Base-by-base conservation (phyloP, 1,284 basidiomycete species). In the Gomphus sp. region DNA sequence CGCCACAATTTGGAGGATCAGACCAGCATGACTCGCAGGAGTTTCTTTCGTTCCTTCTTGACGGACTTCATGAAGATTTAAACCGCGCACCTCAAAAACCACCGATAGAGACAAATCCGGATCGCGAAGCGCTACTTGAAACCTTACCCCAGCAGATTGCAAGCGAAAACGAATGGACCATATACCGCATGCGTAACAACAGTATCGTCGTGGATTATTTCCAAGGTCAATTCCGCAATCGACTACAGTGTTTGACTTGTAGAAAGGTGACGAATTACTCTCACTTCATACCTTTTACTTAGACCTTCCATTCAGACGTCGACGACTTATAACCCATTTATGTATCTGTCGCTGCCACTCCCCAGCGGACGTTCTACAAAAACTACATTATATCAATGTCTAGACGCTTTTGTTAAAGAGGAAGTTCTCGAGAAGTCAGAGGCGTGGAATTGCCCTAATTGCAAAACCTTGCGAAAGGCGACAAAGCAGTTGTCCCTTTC, bases 11-110 rank as follows among this genome's bases (percentile, higher is more conserved):
- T 70, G 82, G 84, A 31, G 93, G 93, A 0, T 84, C 88, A 12
- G 91, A 96, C 62, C 96, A 99, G 72, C 96, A 99, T 68, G 96
- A 99, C 72, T 96, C 93, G 25, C 96, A 98, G 73, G 96, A 99
- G 74, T 96, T 98, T 72, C 78, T 99, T 28, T 91, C 87, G 36
- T 97, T 97, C 75, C 80, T 99, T 28, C 78, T 99, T 57, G 96
- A 98, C 69, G 93, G 93, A 1, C 80, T 99, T 52, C 96, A 99
- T 71, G 96, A 99, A 71, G 96, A 99, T 71, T 77, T 98, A 60
- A 99, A 98, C 69, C 82, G 94, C 18, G 81, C 98, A 52, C 74
- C 93, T 62, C 74, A 84, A 41, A 93, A 92, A 69, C 91, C 91
- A 1, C 75, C 77, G 22, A 77, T 83, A 54, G 80, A 84, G 50